Percentiles rank a stretch among this genome's conserved stretches.
These are phyloP conservation scores for Noccaea caerulescens DNA, from an alignment of 345 rosid genomes.

Conservation along the genomic window DNA sequence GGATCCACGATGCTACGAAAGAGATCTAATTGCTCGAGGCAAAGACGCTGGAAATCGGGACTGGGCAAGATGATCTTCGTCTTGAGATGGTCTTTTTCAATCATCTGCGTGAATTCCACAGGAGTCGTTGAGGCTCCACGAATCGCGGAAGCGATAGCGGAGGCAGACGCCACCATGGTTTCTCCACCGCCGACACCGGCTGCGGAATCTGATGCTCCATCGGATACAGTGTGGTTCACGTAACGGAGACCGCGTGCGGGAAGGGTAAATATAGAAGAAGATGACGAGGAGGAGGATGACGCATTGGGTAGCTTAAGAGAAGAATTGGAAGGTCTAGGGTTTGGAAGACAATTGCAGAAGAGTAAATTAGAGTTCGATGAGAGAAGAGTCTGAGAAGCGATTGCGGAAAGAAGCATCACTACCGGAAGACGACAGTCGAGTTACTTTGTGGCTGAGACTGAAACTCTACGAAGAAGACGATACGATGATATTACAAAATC, in stretches of 20 bases:
- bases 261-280: slow-evolving; percentile 35
- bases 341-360: slow-evolving; percentile 35
- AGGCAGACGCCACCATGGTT: slow-evolving; percentile 64
- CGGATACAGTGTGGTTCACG: slow-evolving; percentile 52
- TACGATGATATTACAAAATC: slow-evolving; percentile 21
- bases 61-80: slow-evolving; percentile 71
- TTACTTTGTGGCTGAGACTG: slow-evolving; percentile 44
- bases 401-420: slow-evolving; percentile 64
- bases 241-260: slow-evolving; percentile 50
- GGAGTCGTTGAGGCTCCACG: slow-evolving; percentile 66
- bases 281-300: slow-evolving; percentile 44
- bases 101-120: slow-evolving; percentile 68
- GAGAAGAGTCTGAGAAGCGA: slow-evolving; percentile 47
- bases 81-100: slow-evolving; percentile 59
- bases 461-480: slow-evolving; percentile 38
- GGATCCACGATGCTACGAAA: slow-evolving; percentile 78
- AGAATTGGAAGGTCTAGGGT: slow-evolving; percentile 35
- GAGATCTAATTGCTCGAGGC: slow-evolving; percentile 77
- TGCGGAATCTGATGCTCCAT: slow-evolving; percentile 38
- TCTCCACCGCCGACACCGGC: slow-evolving; percentile 16
- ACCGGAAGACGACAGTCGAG: slow-evolving; percentile 36
- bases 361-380: slow-evolving; percentile 39
- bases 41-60: slow-evolving; percentile 80
- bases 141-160: slow-evolving; percentile 78
- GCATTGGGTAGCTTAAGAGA: slow-evolving; percentile 47